Base-by-base conservation (phyloP, 768 basidiomycete genomes). In the Tremella yokohamensis region DNA sequence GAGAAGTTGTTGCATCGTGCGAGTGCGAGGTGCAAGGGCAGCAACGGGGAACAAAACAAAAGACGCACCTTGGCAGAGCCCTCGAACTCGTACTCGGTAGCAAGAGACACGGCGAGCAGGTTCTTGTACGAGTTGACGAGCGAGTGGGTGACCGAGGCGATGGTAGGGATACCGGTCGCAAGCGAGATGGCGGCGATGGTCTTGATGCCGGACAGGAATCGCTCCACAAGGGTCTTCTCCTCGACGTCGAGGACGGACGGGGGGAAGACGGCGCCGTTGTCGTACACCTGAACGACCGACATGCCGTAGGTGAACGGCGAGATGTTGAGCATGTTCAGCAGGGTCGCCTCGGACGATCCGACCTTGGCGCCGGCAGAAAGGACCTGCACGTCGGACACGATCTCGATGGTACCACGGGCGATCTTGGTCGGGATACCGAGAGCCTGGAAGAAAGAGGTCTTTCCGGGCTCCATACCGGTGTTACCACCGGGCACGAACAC, bases 381-480 rank as follows among this genome's bases (percentile, higher is more conserved):
- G 82, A 99, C 93, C 81, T 93, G 87, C 76, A 98, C 87, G 75
- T 98, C 93, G 65, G 86, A 84, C 60, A 96, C 90, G 77, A 98
- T 99, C 90, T 99, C 96, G 72, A 99, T 98, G 55, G 96, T 98
- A 83, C 96, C 96, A 86, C 96, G 88, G 52, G 96, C 93, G 67
- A 99, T 98, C 85, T 99, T 99, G 79, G 96, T 99, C 48, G 96
- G 94, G 79, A 99, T 93, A 82, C 88, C 87, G 76, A 99, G 87
- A 57, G 96, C 96, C 83, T 99, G 96, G 90, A 99, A 99, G 90
- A 98, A 99, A 71, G 96, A 96, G 61, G 96, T 99, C 84, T 99
- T 99, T 75, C 94, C 96, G 71, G 96, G 96, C 79, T 98, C 96
- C 96, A 99, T 99, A 79, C 93, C 93, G 56, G 96, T 99, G 86